A percentile compares a stretch with the other conserved stretches of the same genome.
phyloP scores from a whole-genome alignment of 257 asterid species.

The Anisodus acutangulus region DNA sequence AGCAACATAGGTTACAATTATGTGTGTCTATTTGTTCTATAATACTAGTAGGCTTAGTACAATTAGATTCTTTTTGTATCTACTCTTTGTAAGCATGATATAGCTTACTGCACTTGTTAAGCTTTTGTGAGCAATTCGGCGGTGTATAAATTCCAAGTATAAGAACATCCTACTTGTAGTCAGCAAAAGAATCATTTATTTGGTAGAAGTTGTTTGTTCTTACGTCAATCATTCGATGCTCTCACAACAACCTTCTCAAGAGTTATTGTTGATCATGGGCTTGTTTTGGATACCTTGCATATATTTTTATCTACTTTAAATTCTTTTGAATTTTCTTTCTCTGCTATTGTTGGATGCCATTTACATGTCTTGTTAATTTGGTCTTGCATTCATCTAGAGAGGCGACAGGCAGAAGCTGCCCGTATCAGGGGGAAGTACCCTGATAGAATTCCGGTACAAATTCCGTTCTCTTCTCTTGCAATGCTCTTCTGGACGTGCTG shows the following conservation, averaged over 20 bases:
- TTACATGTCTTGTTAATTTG: not conserved
- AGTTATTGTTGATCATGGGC: not conserved
- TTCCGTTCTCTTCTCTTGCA: not conserved
- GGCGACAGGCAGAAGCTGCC: conserved; percentile 94
- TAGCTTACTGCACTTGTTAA: not conserved
- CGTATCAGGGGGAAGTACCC: conserved; percentile 98
- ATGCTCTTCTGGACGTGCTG: not conserved
- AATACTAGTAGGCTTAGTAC: not conserved
- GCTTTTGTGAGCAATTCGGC: not conserved
- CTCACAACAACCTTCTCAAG: not conserved
- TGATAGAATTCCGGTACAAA: conserved; percentile 87
- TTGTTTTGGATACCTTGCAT: not conserved
- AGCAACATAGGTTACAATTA: not conserved
- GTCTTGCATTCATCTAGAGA: conserved; percentile 52
- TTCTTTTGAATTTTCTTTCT: not conserved
- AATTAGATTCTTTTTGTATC: not conserved
- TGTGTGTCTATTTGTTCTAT: not conserved
- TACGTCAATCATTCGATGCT: not conserved
- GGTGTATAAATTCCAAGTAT: not conserved
- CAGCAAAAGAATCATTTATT: not conserved
- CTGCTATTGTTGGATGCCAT: not conserved
- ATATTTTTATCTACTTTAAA: not conserved
- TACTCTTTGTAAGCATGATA: not conserved
- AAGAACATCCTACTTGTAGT: not conserved
- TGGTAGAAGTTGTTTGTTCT: conserved; percentile 1